phyloP scores from a whole-genome alignment of 2,329 filamentous ascomycete genomes.

The Dactylella cylindrospora region DNA sequence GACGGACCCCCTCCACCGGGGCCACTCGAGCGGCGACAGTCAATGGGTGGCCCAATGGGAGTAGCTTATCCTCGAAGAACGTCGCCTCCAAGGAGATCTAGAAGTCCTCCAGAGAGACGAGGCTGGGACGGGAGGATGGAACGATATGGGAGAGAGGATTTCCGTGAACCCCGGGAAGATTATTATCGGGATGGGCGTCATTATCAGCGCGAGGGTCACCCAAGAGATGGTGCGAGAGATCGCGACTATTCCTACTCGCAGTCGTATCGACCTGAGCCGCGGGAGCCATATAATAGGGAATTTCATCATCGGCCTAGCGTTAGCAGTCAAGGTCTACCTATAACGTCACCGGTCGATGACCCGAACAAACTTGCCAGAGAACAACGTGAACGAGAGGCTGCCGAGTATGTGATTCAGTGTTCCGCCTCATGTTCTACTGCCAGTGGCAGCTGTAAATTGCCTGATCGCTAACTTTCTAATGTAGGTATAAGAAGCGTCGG shows the following conservation, averaged over 20 bases:
- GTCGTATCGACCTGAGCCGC: constrained; percentile 33
- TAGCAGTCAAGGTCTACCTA: constrained; percentile 30
- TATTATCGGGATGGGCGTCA: constrained; percentile 35
- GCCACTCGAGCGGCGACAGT: constrained; percentile 26
- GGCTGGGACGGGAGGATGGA: constrained; percentile 31
- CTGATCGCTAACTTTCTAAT: background rate
- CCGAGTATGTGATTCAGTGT: constrained; percentile 26
- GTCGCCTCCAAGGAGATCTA: constrained; percentile 30
- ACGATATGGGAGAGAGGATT: constrained; percentile 27
- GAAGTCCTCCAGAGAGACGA: constrained; percentile 35
- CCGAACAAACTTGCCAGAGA: constrained; percentile 41
- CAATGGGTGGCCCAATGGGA: constrained; percentile 33
- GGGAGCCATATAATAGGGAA: constrained; percentile 30
- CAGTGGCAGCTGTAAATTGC: background rate
- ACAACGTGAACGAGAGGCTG: constrained; percentile 40
- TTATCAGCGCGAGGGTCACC: constrained; percentile 31
- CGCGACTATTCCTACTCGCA: constrained; percentile 34
- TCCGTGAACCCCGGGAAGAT: constrained; percentile 26
- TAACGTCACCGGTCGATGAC: constrained; percentile 33
- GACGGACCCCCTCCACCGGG: constrained; percentile 9
- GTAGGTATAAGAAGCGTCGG: constrained; percentile 40
- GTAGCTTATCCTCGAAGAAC: constrained; percentile 24
- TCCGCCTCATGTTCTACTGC: background rate
- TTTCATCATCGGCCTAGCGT: constrained; percentile 36
- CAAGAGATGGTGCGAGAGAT: constrained; percentile 20